Base-by-base conservation (phyloP, 1,284 basidiomycete genomes). In the Apiotrichum mycotoxinovorans region DNA sequence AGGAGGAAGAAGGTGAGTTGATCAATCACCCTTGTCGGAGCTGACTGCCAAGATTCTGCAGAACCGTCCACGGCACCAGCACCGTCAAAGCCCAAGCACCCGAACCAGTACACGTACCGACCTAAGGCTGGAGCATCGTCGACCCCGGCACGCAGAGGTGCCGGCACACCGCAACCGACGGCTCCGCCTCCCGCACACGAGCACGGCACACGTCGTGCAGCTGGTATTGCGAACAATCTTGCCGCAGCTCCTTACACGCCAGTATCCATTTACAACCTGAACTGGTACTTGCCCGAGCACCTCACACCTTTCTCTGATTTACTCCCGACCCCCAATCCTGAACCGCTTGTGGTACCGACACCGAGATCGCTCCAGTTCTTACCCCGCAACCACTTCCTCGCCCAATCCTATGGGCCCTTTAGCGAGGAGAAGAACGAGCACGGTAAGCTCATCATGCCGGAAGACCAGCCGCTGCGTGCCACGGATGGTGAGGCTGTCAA, bases 251-350 rank as follows among this genome's bases (percentile, higher is more conserved):
- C 66, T 5, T 63, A 66, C 30, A 62, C 66, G 10, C 51, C 64
- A 2, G 58, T 67, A 22, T 64, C 69, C 3, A 68, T 73, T n/a
- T 58, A 66, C 56, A 65, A 71, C 52, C 65, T 76, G 9, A 86
- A 87, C 45, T 97, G 92, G 93, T 84, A 86, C 59, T 80, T 98
- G 47, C 95, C 95, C 11, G 95, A 98, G 77, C 95, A 98, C 77
- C 84, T 98, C 41, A 83, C 87, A 0, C 89, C 94, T 70, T 86
- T 96, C 56, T 84, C 88, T 62, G 84, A 86, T 65, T 86, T 96
- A 71, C 81, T 98, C 10, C 93, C 92, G 25, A 82, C 84, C 9
- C 81, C 85, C 25, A 80, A 81, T 9, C 92, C 91, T 1, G 82
- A 82, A 52, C 88, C 89, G 0, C 80, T 95, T 38, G 84, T 88